Base-by-base conservation (phyloP, 306 rosid species). In the Coriaria nepalensis region DNA sequence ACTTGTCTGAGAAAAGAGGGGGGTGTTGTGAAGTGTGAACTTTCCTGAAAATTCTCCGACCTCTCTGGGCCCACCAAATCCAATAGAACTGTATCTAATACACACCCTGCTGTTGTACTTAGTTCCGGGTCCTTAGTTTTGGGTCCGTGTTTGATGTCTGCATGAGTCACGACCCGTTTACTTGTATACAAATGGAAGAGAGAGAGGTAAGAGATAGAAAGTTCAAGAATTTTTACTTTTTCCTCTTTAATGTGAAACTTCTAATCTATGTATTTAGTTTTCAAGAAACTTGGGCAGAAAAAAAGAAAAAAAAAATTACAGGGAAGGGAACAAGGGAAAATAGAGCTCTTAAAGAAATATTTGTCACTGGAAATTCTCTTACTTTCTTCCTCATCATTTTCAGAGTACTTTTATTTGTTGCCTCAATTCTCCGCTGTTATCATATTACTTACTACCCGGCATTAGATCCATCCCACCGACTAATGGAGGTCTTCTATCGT, bases 221-320 rank as follows among this genome's bases (percentile, higher is more conserved):
- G 56, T 38, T 62, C 60, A 63, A 46, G 56, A 58, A 35, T 41
- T 53, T 11, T 40, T 38, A 0, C 40, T 53, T 58, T 38, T 62
- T 68, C 45, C 78, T 33, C 54, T 78, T 69, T 68, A 59, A 63
- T 66, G 51, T 50, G 66, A 57, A 57, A 67, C 68, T 55, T 48
- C 65, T 47, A 64, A 13, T 70, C 70, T 53, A 64, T 59, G 45
- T 47, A 60, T 71, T 63, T 62, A 65, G 77, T 74, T 58, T 55
- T 38, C 43, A 14, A 63, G 66, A 57, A 35, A 20, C 55, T 60
- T 49, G 68, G 46, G 71, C 58, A 50, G 39, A 34, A 54, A 49
- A 41, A 12, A 47, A 43, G 73, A 43, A 67, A 64, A 71, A 68
- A 63, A 53, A 49, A 63, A n/a, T n/a, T 20, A 20, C 29, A 20